Conservation (phyloP, 148 eudicot genomes). For the Diospyros kaki region DNA sequence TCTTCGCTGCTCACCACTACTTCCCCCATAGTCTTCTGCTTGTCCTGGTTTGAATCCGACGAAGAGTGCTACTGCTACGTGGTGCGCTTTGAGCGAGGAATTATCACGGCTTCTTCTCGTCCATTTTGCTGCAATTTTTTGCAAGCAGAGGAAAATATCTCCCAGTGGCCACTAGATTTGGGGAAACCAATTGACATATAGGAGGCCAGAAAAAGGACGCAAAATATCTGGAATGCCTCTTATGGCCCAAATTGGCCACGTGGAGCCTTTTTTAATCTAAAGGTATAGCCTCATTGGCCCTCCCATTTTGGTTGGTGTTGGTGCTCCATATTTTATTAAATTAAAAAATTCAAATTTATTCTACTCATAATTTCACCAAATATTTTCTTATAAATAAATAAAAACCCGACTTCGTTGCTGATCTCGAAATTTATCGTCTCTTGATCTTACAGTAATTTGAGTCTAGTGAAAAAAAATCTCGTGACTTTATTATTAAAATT, state of each 20-base stretch:
- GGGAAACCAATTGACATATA: not conserved
- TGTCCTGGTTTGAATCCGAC: not conserved
- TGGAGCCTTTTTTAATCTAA: not conserved
- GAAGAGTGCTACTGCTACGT: not conserved
- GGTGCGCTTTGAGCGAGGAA: too few species aligned
- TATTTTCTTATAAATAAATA: too few species aligned
- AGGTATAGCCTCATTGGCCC: conserved; percentile 10
- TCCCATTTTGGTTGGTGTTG: not conserved
- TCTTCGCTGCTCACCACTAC: conserved; percentile 35
- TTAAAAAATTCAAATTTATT: not conserved
- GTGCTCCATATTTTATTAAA: not conserved
- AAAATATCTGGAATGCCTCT: conserved; percentile 10
- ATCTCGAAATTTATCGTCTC: too few species aligned
- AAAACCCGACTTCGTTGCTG: too few species aligned
- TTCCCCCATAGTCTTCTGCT: conserved; percentile 38
- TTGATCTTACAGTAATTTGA: too few species aligned
- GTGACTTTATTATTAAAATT: too few species aligned
- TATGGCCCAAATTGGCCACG: conserved; percentile 28
- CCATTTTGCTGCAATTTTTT: too few species aligned
- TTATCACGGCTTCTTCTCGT: too few species aligned
- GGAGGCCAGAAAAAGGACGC: not conserved
- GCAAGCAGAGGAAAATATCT: conserved; percentile 1
- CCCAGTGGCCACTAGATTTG: not conserved
- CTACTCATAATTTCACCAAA: too few species aligned
- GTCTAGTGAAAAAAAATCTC: too few species aligned